These are phyloP conservation scores for Aspergillus panamensis DNA, from an alignment of 495 filamentous ascomycete species.

Conservation along the genomic window DNA sequence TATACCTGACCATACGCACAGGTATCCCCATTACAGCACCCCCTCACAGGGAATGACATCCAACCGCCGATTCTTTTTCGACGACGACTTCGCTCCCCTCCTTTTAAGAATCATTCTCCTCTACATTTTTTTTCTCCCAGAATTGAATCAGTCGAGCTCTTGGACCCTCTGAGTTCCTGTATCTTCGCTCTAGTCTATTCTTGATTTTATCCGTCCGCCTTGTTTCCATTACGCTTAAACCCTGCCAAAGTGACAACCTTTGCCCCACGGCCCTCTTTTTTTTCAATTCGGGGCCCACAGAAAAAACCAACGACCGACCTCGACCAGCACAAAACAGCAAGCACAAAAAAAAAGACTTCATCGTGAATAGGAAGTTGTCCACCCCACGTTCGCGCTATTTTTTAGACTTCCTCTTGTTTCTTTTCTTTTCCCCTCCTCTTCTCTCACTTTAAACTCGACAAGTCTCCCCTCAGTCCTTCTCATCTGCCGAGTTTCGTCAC, in stretches of 20 bases:
- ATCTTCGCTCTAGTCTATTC: neutral
- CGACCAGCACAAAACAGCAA: too few relatives aligned
- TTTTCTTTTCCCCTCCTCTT: conserved; percentile 10
- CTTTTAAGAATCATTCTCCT: neutral
- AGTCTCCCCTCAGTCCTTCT: neutral
- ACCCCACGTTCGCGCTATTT: conserved; percentile 14
- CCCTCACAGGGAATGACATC: neutral
- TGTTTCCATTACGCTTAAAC: neutral
- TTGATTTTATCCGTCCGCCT: neutral
- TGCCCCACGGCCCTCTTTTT: conserved; percentile 13
- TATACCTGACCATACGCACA: neutral
- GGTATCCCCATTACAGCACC: neutral
- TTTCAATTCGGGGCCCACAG: conserved; percentile 8
- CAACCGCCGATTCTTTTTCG: conserved; percentile 5
- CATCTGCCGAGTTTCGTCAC: neutral
- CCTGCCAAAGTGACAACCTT: neutral
- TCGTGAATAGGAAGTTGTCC: conserved; percentile 3
- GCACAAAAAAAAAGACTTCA: conserved; percentile 6
- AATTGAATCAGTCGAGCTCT: neutral
- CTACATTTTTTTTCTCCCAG: neutral
- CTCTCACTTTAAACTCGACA: conserved; percentile 6
- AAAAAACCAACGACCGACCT: neutral
- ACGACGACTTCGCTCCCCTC: neutral
- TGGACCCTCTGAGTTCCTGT: neutral
- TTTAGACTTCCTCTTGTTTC: neutral